A percentile compares a stretch with the other conserved stretches of the same genome.
Evolutionary conservation across 176 grass and related monocot genomes (phyloP).

Genomic region (Cenchrus purpureus): DNA sequence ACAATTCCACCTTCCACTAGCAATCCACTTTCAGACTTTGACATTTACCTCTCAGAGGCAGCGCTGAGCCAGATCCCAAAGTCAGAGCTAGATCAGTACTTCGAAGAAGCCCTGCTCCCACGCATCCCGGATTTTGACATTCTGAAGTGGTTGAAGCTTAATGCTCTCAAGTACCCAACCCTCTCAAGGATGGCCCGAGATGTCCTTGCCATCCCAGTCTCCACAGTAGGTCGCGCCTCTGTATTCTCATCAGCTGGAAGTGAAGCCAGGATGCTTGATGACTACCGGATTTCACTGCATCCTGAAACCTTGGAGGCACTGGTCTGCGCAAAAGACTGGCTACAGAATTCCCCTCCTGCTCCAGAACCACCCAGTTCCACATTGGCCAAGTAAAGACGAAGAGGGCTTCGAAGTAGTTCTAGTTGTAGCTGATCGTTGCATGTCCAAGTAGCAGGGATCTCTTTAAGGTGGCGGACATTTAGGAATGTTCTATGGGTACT

Average conservation of each 20-base stretch:
- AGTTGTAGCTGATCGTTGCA: neutral
- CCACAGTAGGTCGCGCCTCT: conserved; percentile 28
- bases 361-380: conserved; percentile 4
- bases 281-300: conserved; percentile 54
- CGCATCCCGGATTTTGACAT: conserved; percentile 53
- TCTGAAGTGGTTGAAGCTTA: conserved; percentile 53
- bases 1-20: conserved; percentile 13
- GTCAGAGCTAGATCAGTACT: conserved; percentile 57
- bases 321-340: conserved; percentile 58
- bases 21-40: conserved; percentile 41
- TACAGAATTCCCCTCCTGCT: conserved; percentile 35
- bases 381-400: neutral
- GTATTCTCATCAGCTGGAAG: conserved; percentile 43
- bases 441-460: neutral
- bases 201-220: conserved; percentile 50
- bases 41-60: conserved; percentile 46
- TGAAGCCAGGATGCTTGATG: conserved; percentile 43
- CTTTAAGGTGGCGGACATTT: neutral
- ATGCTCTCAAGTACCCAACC: conserved; percentile 51
- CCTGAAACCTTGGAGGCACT: conserved; percentile 56
- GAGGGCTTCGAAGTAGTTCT: neutral
- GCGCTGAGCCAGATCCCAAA: conserved; percentile 33
- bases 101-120: conserved; percentile 51
- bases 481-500: neutral
- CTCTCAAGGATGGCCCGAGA: conserved; percentile 55